Conservation (phyloP, 345 rosid species). For the thale cress (Arabidopsis thaliana) region DNA sequence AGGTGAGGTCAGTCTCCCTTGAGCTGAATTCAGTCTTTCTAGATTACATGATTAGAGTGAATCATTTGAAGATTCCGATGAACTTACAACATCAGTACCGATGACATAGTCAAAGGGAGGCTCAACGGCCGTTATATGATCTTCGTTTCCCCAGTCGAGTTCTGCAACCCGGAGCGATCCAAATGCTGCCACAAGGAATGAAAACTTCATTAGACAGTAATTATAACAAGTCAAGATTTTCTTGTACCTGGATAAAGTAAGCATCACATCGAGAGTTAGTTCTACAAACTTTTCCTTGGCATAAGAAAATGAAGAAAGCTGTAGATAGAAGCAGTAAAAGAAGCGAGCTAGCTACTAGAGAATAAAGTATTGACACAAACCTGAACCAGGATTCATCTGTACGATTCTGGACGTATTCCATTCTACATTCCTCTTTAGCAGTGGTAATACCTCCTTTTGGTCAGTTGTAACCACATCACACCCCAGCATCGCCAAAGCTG, state of each 20-base stretch:
- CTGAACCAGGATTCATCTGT: slow-evolving; percentile 75
- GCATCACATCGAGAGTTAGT: neutral
- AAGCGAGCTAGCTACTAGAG: slow-evolving; percentile 7
- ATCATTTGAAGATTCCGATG: neutral
- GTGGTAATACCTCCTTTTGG: slow-evolving; percentile 77
- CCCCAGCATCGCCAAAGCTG: slow-evolving; percentile 94
- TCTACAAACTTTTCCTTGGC: slow-evolving; percentile 13
- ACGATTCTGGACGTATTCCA: slow-evolving; percentile 74
- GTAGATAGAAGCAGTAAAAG: slow-evolving; percentile 10
- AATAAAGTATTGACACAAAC: slow-evolving; percentile 39
- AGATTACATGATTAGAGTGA: neutral
- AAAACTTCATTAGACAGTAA: slow-evolving; percentile 14
- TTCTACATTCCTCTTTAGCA: slow-evolving; percentile 78
- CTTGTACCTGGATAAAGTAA: neutral
- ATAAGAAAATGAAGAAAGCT: slow-evolving; percentile 7
- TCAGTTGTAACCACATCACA: slow-evolving; percentile 87
- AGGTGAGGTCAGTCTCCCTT: slow-evolving; percentile 34
- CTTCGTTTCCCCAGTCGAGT: slow-evolving; percentile 87
- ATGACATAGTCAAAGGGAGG: slow-evolving; percentile 91
- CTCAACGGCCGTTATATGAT: slow-evolving; percentile 70
- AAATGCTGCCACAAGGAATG: slow-evolving; percentile 64
- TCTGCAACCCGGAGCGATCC: slow-evolving; percentile 86
- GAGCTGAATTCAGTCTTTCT: neutral
- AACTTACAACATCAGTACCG: slow-evolving; percentile 94
- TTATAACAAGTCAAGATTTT: neutral